Base-by-base conservation (phyloP, 1,139 yeast species). In the Suhomyces yuchorum region DNA sequence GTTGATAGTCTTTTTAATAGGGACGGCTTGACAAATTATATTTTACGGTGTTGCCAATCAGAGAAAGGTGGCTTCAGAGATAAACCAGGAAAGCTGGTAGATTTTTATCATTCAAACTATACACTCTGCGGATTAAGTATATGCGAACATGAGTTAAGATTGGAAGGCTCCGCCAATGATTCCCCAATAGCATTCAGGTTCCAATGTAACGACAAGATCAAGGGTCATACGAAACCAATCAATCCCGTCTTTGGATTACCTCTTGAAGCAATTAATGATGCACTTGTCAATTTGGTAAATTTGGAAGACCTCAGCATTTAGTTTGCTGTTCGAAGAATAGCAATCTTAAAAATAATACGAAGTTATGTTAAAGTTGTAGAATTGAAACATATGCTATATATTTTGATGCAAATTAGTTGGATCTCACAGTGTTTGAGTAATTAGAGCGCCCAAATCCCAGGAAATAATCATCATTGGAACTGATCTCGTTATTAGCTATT, bases 21-120 rank as follows among this genome's bases (percentile, higher is more conserved):
- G 57, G 71, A 71, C 8, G 83, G 82, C 0, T 67, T 93, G 39
- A 78, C 76, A 48, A 76, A 80, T 47, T 95, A 90, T 62, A 80
- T 90, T 1, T 63, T 90, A 26, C 75, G 80, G 51, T 90, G 97
- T 61, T 83, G 96, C 51, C 99, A 93, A 65, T 66, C 65, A 20
- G 61, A 66, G 5, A 55, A 53, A 3, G 96, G 96, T 2, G 98
- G 99, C 0, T 71, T 93, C 28, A 70, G 85, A 43, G 99, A 93
- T 63, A 95, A 93, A 62, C 99, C 99, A 0, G 91, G 90, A 1
- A 82, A 80, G 53, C 60, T 68, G 9, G 83, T 95, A 0, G 99
- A 93, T 63, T 87, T 85, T 46, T 95, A 93, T 64, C 99, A 93
- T 62, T 85, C 97, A 1, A 91, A 92, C 63, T 95, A 93, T 62